These are phyloP conservation scores for Polytolypa hystricis DNA, from an alignment of 2,329 filamentous ascomycete genomes.

Conservation along the genomic window DNA sequence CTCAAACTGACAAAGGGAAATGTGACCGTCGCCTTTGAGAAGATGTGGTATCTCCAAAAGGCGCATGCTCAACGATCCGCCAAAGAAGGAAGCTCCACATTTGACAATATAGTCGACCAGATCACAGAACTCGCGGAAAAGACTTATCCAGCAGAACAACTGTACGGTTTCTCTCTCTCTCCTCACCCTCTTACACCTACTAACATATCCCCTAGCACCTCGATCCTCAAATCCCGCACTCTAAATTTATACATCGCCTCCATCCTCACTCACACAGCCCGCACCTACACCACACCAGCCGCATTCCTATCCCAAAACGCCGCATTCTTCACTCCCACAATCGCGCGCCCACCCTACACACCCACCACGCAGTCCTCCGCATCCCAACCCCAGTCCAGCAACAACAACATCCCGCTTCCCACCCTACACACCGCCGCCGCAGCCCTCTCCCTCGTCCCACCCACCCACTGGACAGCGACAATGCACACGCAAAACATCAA, in stretches of 20 bases:
- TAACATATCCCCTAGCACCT: slow-evolving; percentile 13
- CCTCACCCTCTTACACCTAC: not conserved
- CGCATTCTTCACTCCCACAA: slow-evolving; percentile 34
- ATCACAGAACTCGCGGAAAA: slow-evolving; percentile 20
- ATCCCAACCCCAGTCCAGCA: slow-evolving; percentile 11
- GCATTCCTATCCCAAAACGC: slow-evolving; percentile 10
- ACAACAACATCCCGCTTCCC: slow-evolving; percentile 20
- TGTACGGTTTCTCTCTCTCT: slow-evolving; percentile 18
- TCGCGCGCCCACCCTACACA: slow-evolving; percentile 19
- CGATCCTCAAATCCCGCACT: slow-evolving; percentile 22
- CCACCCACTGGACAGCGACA: slow-evolving; percentile 29
- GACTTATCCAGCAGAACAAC: slow-evolving; percentile 14
- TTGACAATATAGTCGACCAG: slow-evolving; percentile 30
- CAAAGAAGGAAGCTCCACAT: slow-evolving; percentile 32
- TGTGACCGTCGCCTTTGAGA: slow-evolving; percentile 68
- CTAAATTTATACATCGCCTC: slow-evolving; percentile 42
- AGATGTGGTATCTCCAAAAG: slow-evolving; percentile 69
- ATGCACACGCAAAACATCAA: slow-evolving; percentile 31
- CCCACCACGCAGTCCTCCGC: slow-evolving; percentile 10
- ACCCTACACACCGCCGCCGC: slow-evolving; percentile 35
- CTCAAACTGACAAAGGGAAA: slow-evolving; percentile 87
- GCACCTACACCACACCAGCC: slow-evolving; percentile 10
- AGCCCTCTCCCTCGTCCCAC: slow-evolving; percentile 32
- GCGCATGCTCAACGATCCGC: slow-evolving; percentile 49
- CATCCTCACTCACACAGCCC: slow-evolving; percentile 27